Evolutionary conservation across 495 filamentous ascomycete species (phyloP), one percentile per base, ranked within the genome.

Genomic region (Penicillium chermesinum): DNA sequence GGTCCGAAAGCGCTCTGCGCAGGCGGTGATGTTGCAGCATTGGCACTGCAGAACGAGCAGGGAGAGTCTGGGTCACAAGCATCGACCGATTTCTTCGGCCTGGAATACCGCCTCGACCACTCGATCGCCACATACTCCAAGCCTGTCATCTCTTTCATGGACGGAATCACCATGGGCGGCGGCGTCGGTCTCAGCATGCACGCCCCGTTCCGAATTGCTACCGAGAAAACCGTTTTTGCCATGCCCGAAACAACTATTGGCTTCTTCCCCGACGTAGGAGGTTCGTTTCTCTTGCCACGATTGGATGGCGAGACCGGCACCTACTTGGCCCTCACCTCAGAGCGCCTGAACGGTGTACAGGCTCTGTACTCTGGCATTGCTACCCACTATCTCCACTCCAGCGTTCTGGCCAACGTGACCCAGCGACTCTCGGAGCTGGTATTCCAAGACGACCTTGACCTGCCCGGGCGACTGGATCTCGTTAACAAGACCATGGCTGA

Each of bases 181-280:
- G 93, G 93, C 43, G 94, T 97, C 21, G 93, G 93, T 2, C 79
- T 98, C 40, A 89, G 85, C 66, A 78, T 96, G 36, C 94, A 98
- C 67, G 91, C 94, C 4, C 94, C 93, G 1, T 89, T 98, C 76
- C 79, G 93, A 17, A 93, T 98, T 58, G 94, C 94, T 19, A 98
- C 93, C 10, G 93, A 98, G 68, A 84, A 84, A 46, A 98, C 94
- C 6, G 65, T 91, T 15, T 95, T 98, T 60, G 90, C 94, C 52
- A 98, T 98, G 93, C 93, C 93, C 30, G 93, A 98, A 74, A 98
- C 93, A 2, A 91, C 76, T 7, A 98, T 98, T 57, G 93, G 93
- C 8, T 96, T 96, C 73, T 98, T 97, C 73, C 93, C 94, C 21
- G 93, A 98, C 58, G 94, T 98, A 25, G 93, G 93, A 35, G 93